Percentiles rank a stretch among this genome's conserved stretches.
Conservation (phyloP, 202 grass and related monocot species). For the Dendrocalamus latiflorus region DNA sequence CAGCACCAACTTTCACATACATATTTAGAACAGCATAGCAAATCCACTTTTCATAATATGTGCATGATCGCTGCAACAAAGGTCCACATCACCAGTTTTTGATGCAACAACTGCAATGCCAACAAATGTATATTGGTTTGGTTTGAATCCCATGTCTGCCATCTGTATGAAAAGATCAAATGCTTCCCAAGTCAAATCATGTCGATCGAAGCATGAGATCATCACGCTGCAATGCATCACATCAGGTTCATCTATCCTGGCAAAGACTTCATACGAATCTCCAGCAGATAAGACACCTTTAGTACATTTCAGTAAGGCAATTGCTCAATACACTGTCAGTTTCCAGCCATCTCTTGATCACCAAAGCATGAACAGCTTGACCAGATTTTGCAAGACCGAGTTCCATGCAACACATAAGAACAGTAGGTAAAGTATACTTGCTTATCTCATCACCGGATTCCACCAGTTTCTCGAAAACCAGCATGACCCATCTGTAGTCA, state of each 20-base stretch:
- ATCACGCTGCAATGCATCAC: constrained; percentile 42
- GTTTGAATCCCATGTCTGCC: constrained; percentile 17
- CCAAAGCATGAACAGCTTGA: constrained; percentile 32
- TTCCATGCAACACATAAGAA: constrained; percentile 28
- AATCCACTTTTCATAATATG: constrained; percentile 36
- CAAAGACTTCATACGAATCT: constrained; percentile 42
- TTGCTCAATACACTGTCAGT: constrained; percentile 17
- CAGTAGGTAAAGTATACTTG: constrained; percentile 25
- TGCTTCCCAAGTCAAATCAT: constrained; percentile 32
- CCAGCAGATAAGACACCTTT: constrained; percentile 25
- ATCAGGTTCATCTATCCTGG: constrained; percentile 33
- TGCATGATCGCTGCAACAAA: constrained; percentile 39
- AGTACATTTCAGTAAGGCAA: constrained; percentile 47
- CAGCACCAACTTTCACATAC: constrained; percentile 33
- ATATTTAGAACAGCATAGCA: constrained; percentile 36
- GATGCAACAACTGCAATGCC: constrained; percentile 25
- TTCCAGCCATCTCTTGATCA: constrained; percentile 32
- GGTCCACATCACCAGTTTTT: constrained; percentile 20
- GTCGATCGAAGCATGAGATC: constrained; percentile 34
- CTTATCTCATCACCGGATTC: constrained; percentile 25
- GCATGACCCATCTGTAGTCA: constrained; percentile 6
- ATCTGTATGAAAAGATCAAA: constrained; percentile 33
- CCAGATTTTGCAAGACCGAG: constrained; percentile 17
- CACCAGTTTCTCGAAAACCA: constrained; percentile 17
- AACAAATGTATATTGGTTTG: constrained; percentile 37